phyloP scores from a whole-genome alignment of 106 monocot genomes.

The Platanthera zijinensis region DNA sequence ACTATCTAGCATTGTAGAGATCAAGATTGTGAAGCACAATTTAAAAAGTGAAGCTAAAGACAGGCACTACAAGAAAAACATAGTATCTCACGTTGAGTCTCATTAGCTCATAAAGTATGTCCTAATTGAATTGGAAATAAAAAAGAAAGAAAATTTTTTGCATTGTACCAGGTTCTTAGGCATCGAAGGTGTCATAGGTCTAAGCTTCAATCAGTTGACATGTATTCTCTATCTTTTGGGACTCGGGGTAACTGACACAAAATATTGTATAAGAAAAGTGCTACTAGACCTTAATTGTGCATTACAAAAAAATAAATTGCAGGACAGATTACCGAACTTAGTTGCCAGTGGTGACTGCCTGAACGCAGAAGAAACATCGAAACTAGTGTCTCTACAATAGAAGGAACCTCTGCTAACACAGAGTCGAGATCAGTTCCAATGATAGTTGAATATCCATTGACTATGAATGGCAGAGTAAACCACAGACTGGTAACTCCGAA shows the following conservation, averaged over 20 bases:
- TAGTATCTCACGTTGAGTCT: too few species aligned
- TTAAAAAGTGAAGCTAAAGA: neutral
- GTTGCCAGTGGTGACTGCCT: constrained; percentile 9
- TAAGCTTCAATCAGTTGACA: neutral
- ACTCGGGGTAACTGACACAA: constrained; percentile 13
- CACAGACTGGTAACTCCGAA: constrained; percentile 29
- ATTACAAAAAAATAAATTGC: neutral
- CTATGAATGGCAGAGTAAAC: constrained; percentile 31
- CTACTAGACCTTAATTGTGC: neutral
- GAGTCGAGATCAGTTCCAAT: constrained; percentile 48
- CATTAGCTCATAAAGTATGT: too few species aligned
- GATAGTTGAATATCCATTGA: constrained; percentile 18
- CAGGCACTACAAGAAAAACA: neutral
- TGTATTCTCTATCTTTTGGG: constrained; percentile 27
- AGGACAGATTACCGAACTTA: constrained; percentile 24
- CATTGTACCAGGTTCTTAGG: too few species aligned
- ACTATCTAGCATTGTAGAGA: neutral
- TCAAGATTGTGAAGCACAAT: neutral
- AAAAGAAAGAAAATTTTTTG: too few species aligned
- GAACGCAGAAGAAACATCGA: constrained; percentile 10
- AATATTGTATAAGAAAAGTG: neutral
- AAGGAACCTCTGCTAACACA: too few species aligned
- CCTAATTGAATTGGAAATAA: too few species aligned
- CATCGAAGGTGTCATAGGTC: too few species aligned
- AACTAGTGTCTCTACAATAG: constrained; percentile 17